phyloP scores from a whole-genome alignment of 2,329 filamentous ascomycete genomes.

The Aspergillus pseudoterreus region DNA sequence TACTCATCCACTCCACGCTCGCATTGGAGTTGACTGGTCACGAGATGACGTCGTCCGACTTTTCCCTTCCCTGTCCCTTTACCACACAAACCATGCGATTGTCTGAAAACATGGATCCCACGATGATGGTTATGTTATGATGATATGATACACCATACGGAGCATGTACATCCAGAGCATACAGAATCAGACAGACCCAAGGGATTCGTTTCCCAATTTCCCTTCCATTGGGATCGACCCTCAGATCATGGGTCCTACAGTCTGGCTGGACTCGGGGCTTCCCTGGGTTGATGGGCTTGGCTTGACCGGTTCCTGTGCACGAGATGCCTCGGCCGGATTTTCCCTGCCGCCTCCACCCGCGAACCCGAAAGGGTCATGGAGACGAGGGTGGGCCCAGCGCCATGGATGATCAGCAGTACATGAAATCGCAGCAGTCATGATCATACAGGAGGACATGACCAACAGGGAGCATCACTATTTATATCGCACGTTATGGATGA shows the following conservation, averaged over 20 bases:
- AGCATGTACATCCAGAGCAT: no score
- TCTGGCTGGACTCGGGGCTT: slow-evolving; percentile 4
- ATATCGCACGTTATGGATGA: no score
- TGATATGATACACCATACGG: no score
- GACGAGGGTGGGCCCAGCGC: slow-evolving; percentile 10
- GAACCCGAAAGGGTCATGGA: slow-evolving; percentile 14
- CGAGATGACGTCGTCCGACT: no score
- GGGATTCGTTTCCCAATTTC: slow-evolving; percentile 6
- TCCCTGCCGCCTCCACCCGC: slow-evolving; percentile 1
- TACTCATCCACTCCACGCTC: not conserved
- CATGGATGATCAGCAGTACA: slow-evolving; percentile 15
- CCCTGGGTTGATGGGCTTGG: slow-evolving; percentile 10
- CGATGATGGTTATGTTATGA: no score
- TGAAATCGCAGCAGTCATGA: no score
- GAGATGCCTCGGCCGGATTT: slow-evolving; percentile 16
- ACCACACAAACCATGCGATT: no score
- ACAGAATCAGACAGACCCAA: not conserved
- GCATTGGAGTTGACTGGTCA: no score
- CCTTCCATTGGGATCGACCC: slow-evolving; percentile 18
- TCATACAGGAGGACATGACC: no score
- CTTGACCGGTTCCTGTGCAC: slow-evolving; percentile 11
- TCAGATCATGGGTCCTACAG: slow-evolving; percentile 10
- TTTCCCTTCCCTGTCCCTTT: no score
- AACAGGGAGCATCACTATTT: no score
- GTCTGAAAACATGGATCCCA: no score